A percentile compares a stretch with the other conserved stretches of the same genome.
phyloP scores from a whole-genome alignment of 2,329 filamentous ascomycete species.

The Colletotrichum tropicicola region DNA sequence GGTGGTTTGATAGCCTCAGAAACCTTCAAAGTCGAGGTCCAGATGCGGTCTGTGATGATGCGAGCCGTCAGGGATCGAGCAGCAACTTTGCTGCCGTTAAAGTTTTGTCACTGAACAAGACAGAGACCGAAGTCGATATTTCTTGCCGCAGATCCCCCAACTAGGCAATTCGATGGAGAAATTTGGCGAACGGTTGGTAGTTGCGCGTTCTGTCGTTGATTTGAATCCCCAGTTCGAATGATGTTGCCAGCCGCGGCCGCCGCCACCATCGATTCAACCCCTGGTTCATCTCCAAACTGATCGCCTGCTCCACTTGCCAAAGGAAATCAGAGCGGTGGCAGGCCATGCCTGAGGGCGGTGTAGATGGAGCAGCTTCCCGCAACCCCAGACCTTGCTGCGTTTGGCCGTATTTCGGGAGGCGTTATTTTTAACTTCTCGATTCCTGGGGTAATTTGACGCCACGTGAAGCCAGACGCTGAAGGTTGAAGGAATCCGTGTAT shows the following conservation, averaged over 20 bases:
- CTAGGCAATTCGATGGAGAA: conserved; percentile 13
- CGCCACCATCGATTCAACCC: conserved; percentile 1
- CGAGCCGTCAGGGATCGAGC: not conserved
- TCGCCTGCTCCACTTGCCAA: conserved; percentile 4
- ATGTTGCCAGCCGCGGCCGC: conserved; percentile 12
- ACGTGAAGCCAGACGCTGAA: too few species aligned
- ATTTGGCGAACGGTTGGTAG: conserved; percentile 25
- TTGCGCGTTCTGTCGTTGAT: conserved; percentile 18
- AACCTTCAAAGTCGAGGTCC: not conserved
- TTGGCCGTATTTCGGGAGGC: not conserved
- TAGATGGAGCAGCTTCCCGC: conserved; percentile 23
- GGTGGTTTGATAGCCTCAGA: not conserved
- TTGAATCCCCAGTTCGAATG: not conserved
- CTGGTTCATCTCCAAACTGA: not conserved
- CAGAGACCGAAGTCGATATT: not conserved
- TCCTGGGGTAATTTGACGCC: not conserved
- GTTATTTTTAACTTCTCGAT: not conserved
- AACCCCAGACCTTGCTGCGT: not conserved
- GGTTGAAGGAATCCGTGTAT: too few species aligned
- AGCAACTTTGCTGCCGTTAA: not conserved
- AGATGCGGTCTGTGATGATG: conserved; percentile 2
- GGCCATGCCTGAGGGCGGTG: not conserved
- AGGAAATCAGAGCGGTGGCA: not conserved
- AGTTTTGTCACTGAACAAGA: not conserved
- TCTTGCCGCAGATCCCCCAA: not conserved